Evolutionary conservation across 257 asterid species (phyloP), one percentile per base, ranked within the genome.

Genomic region (Paulownia fortunei): DNA sequence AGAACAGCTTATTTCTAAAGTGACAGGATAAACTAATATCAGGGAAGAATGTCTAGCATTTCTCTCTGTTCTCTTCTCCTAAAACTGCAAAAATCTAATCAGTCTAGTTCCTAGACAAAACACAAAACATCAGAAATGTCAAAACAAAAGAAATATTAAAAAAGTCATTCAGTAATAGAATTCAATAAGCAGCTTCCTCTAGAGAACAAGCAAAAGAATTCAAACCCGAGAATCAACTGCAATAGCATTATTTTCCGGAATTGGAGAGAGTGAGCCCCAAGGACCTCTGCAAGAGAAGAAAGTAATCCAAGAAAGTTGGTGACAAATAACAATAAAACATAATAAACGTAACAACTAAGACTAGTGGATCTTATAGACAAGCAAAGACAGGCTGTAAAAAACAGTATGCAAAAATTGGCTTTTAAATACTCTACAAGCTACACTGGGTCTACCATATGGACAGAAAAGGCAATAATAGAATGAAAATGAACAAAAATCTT

Each of bases 221-320:
- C 81, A 77, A 79, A 93, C 99, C 98, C 85, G 90, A 68, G 81
- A 23, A 81, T 93, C 90, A 73, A 89, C 90, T 44, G 97, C 96
- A 82, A 95, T 82, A 52, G 98, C 96, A 86, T 95, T 95, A 79
- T 90, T 95, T 86, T 95, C 98, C 0, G 98, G 99, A 74, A 91
- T 87, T 7, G 99, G 96, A 60, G 98, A 93, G 84, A 95, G 98
- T 36, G 98, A 87, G 65, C 97, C 94, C 99, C 99, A 91, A 16
- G 99, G 99, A 81, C 99, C 99, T 81, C 99, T 95, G 88, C 81
- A 78, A 63, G 76, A 66, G 59, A 76, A 68, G 41, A 81, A 69
- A 62, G 60, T 58, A 63, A 61, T 47, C 67, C n/a, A 63, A 60
- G 79, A 69, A 72, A 63, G 61, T 61, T 77, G 64, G 65, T 39